phyloP scores from a whole-genome alignment of 2,329 filamentous ascomycete genomes.

The Aspergillus sp. region DNA sequence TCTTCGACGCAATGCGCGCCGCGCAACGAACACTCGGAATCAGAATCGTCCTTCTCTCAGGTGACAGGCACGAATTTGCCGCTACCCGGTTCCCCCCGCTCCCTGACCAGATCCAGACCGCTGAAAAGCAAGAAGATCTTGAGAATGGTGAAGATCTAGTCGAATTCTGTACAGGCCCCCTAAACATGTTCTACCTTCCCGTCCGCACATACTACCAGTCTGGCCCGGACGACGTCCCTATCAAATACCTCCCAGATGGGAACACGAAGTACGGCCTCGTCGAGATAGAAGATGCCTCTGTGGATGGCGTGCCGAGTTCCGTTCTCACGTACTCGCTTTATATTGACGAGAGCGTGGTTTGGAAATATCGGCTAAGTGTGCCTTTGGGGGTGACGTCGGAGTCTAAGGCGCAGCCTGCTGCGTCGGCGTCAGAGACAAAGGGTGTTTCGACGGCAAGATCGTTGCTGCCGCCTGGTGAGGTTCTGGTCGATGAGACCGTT shows the following conservation, averaged over 20 bases:
- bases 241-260: constrained; percentile 80
- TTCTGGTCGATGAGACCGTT: constrained; percentile 1
- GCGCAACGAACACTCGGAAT: constrained; percentile 68
- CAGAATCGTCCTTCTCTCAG: constrained; percentile 80
- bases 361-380: constrained; percentile 56
- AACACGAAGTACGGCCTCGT: constrained; percentile 86
- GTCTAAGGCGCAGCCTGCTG: neutral
- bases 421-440: neutral
- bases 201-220: constrained; percentile 78
- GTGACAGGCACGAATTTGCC: constrained; percentile 95
- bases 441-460: neutral
- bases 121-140: constrained; percentile 16
- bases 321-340: constrained; percentile 78
- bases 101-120: constrained; percentile 20
- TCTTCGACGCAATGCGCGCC: constrained; percentile 92
- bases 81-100: constrained; percentile 71
- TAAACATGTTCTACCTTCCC: constrained; percentile 93
- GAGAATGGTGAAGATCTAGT: constrained; percentile 54
- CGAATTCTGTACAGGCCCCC: constrained; percentile 87
- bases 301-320: constrained; percentile 45
- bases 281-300: constrained; percentile 63
- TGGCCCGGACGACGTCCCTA: constrained; percentile 76
- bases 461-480: constrained; percentile 1
- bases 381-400: constrained; percentile 25
- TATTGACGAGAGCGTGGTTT: constrained; percentile 75